Evolutionary conservation across 1,284 basidiomycete species (phyloP), one percentile per base, ranked within the genome.

Genomic region (Leccinum fallax): DNA sequence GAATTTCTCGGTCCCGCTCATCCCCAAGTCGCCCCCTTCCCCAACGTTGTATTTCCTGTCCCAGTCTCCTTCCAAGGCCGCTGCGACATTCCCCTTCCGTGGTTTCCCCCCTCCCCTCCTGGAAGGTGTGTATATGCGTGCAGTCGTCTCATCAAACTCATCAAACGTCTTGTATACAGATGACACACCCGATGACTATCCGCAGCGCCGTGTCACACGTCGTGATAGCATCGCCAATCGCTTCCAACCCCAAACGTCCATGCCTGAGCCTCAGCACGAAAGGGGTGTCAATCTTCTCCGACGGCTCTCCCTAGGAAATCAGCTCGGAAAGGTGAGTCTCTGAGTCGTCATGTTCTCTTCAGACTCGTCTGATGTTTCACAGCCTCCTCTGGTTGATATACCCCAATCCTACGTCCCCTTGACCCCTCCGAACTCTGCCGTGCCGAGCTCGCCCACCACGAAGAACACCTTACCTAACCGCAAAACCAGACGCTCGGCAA

Each of bases 31-130:
- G 4, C 81, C 87, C 3, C 81, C 80, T 13, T 90, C 90, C 2
- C 88, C 90, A 54, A 86, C 92, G 63, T 74, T 92, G 57, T 87
- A 88, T 71, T 87, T 89, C 73, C 74, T 90, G 57, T 79, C 82
- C 57, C 83, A 87, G 63, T 84, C 87, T 3, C 86, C 88, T 19
- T 38, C 67, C 1, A 75, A 79, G 32, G 52, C 67, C 1, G 67
- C 74, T 24, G 73, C 79, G 11, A 84, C 86, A 2, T 88, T 88
- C 70, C 87, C 89, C 9, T 87, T 87, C 77, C 83, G 82, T 54
- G 81, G 80, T 53, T 82, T 87, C 63, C 78, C 80, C 2, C 77
- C 81, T 2, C 73, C 84, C 4, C 82, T 88, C 16, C 79, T 83
- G 63, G 88, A 90, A 80, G 88, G 89, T 89, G 56, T 53, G 73